Evolutionary conservation across 192 early-diverging fungal genomes (phyloP).

Genomic region (Coemansia biformis): DNA sequence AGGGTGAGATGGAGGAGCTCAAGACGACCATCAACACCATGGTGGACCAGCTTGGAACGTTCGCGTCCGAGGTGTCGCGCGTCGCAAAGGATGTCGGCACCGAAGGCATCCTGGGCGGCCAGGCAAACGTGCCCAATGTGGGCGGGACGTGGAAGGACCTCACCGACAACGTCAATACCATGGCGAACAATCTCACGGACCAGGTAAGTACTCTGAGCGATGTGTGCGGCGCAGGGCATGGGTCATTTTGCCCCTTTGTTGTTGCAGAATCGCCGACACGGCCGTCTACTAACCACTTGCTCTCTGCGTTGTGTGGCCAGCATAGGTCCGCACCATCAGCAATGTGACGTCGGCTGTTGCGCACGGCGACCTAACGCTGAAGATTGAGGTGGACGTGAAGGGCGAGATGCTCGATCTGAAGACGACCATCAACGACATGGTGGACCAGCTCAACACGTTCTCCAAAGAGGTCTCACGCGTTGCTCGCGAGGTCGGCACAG

Average conservation of each 20-base stretch:
- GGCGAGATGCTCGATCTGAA: conserved; percentile 59
- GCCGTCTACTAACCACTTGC: too few species aligned
- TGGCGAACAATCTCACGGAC: conserved; percentile 55
- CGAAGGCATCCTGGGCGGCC: conserved; percentile 54
- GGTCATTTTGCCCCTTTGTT: too few species aligned
- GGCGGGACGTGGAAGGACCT: conserved; percentile 55
- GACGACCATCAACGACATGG: conserved; percentile 48
- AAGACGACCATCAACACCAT: conserved; percentile 13
- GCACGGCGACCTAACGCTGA: conserved; percentile 52
- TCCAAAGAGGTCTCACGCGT: conserved; percentile 52
- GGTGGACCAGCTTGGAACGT: conserved; percentile 13
- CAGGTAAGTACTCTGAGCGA: conserved; percentile 37
- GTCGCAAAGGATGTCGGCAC: conserved; percentile 57
- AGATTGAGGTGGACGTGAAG: conserved; percentile 53
- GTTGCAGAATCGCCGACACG: too few species aligned
- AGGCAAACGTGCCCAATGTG: conserved; percentile 50
- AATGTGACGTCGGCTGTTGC: conserved; percentile 46
- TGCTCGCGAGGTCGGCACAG: conserved; percentile 54
- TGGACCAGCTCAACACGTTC: conserved; percentile 52
- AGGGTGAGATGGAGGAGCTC: conserved; percentile 49
- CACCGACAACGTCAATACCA: conserved; percentile 55
- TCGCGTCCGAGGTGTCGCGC: conserved; percentile 54
- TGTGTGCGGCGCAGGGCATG: too few species aligned
- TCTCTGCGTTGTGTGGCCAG: too few species aligned
- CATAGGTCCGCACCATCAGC: conserved; percentile 38